phyloP scores from a whole-genome alignment of 116 monocot species.

The Trichopus zeylanicus region DNA sequence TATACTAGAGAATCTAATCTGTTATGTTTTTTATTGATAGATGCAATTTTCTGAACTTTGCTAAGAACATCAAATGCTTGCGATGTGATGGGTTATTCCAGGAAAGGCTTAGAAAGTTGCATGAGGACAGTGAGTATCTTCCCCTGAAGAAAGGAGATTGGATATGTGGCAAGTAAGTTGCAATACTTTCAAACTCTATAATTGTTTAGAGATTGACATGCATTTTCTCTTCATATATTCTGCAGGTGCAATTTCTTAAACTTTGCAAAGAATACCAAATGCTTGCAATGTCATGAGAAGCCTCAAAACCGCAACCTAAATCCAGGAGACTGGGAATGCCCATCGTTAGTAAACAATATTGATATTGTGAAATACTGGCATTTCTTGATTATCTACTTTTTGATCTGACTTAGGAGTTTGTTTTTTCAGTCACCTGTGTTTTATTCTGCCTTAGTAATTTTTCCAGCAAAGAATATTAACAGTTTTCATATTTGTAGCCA shows the following conservation, averaged over 20 bases:
- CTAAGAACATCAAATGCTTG: slow-evolving; percentile 81
- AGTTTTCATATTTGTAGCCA: neutral
- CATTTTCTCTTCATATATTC: slow-evolving; percentile 5
- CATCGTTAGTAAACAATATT: slow-evolving; percentile 48
- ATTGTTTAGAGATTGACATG: neutral
- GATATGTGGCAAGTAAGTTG: slow-evolving; percentile 73
- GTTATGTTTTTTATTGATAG: slow-evolving; percentile 28
- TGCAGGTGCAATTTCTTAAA: slow-evolving; percentile 94
- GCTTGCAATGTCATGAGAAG: slow-evolving; percentile 82
- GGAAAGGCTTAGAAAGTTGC: slow-evolving; percentile 51
- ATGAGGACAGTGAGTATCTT: slow-evolving; percentile 64
- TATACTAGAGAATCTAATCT: neutral
- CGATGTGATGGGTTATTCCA: slow-evolving; percentile 56
- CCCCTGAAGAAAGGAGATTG: slow-evolving; percentile 95
- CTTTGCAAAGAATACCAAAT: slow-evolving; percentile 87
- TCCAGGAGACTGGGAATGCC: slow-evolving; percentile 95
- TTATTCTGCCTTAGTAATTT: no score
- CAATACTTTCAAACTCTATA: neutral
- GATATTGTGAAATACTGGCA: neutral
- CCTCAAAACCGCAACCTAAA: slow-evolving; percentile 56
- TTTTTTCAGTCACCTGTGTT: neutral
- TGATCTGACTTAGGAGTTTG: neutral
- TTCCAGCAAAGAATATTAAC: neutral
- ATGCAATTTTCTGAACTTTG: slow-evolving; percentile 85
- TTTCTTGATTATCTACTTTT: no score